Conservation (phyloP, 148 eudicot species). For the Silene uniflora region DNA sequence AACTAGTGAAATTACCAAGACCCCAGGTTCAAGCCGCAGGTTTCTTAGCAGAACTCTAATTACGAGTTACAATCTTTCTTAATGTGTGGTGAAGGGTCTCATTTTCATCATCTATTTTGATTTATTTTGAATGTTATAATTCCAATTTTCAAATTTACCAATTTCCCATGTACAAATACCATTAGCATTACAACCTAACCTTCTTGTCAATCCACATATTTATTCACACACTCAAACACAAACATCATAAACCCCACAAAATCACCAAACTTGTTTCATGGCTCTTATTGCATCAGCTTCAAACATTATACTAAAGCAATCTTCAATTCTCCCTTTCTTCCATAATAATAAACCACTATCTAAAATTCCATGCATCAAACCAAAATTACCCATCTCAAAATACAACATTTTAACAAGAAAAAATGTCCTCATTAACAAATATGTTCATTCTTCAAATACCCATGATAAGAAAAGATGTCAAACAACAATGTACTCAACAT, state of each 20-base stretch:
- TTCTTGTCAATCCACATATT: neutral
- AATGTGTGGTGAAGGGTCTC: neutral
- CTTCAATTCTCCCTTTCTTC: slow-evolving; percentile 17
- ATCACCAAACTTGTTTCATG: slow-evolving; percentile 10
- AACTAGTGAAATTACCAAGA: too few relatives aligned
- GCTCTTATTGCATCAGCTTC: slow-evolving; percentile 27
- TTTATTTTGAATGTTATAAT: neutral
- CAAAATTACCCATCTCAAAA: too few relatives aligned
- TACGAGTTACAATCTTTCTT: too few relatives aligned
- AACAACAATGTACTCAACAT: too few relatives aligned
- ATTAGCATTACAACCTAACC: neutral
- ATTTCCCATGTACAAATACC: neutral
- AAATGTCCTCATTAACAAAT: too few relatives aligned
- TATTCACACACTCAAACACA: neutral
- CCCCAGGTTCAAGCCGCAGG: too few relatives aligned
- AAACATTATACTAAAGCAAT: slow-evolving; percentile 17
- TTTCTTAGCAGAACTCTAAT: too few relatives aligned
- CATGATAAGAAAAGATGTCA: too few relatives aligned
- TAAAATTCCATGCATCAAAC: too few relatives aligned
- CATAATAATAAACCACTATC: neutral
- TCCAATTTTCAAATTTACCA: neutral
- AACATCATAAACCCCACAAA: neutral
- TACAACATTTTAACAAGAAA: too few relatives aligned
- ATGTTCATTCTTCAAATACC: too few relatives aligned
- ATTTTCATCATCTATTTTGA: neutral